phyloP scores from a whole-genome alignment of 2,329 filamentous ascomycete genomes.

The Dactylellina parvicollis region DNA sequence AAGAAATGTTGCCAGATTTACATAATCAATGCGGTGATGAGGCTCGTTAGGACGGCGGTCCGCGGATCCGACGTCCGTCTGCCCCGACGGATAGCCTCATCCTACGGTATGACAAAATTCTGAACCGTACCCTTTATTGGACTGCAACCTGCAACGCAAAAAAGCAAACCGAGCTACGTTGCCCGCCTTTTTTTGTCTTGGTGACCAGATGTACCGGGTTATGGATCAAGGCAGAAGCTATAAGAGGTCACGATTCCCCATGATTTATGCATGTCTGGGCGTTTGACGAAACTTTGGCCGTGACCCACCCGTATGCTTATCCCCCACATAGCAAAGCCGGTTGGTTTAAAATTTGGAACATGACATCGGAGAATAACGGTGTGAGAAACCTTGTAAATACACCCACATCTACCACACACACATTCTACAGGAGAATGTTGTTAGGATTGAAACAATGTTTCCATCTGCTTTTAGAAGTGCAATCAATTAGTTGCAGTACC shows the following conservation, averaged over 20 bases:
- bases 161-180: constrained; percentile 13
- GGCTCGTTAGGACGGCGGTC: constrained; percentile 44
- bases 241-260: constrained; percentile 30
- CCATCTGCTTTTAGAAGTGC: constrained; percentile 3
- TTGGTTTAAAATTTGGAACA: not conserved
- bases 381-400: constrained; percentile 17
- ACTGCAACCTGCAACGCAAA: constrained; percentile 39
- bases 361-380: constrained; percentile 25
- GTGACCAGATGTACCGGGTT: constrained; percentile 10
- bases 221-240: constrained; percentile 30
- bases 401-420: constrained; percentile 17
- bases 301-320: constrained; percentile 38
- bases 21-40: constrained; percentile 41
- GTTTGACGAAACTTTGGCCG: constrained; percentile 10
- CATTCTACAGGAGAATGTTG: not conserved
- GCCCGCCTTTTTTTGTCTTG: not conserved
- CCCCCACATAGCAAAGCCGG: constrained; percentile 46
- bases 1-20: constrained; percentile 25
- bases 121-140: constrained; percentile 30
- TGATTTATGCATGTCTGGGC: constrained; percentile 7
- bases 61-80: constrained; percentile 46
- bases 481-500: constrained; percentile 12
- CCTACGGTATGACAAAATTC: constrained; percentile 29
- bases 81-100: constrained; percentile 52
- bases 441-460: constrained; percentile 12